Conservation (phyloP, 306 rosid species). For the Quercus variabilis region DNA sequence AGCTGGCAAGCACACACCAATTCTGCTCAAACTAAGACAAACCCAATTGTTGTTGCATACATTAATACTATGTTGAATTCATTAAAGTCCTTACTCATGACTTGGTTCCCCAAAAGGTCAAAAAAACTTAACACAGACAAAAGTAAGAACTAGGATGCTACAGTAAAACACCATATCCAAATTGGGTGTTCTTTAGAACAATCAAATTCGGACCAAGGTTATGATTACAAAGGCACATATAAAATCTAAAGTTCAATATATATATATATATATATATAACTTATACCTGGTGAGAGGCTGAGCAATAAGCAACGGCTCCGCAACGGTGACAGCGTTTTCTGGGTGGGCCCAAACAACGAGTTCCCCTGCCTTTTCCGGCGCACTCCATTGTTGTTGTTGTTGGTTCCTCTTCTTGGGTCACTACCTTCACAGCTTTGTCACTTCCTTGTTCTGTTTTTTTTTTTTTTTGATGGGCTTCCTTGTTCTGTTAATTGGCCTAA, state of each 20-base stretch:
- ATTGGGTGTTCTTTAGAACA: slow-evolving; percentile 7
- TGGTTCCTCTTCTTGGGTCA: neutral
- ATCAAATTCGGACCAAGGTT: neutral
- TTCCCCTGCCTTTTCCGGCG: slow-evolving; percentile 71
- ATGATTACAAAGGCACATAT: neutral
- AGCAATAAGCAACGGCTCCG: slow-evolving; percentile 83
- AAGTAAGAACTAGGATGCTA: neutral
- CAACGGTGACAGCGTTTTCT: slow-evolving; percentile 63
- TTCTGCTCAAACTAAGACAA: neutral
- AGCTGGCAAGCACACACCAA: neutral
- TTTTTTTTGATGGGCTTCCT: too few species aligned
- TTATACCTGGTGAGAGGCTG: slow-evolving; percentile 69
- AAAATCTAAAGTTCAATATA: neutral
- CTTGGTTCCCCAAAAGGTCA: too few species aligned
- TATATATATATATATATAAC: too few species aligned
- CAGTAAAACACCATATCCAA: neutral
- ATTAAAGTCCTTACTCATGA: too few species aligned
- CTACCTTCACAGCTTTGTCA: neutral
- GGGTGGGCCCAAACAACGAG: slow-evolving; percentile 59
- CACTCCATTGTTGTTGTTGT: slow-evolving; percentile 51
- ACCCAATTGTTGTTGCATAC: neutral
- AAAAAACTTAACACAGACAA: neutral
- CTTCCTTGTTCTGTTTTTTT: too few species aligned
- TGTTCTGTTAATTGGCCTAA: too few species aligned
- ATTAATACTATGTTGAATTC: too few species aligned